A percentile compares a stretch with the other conserved stretches of the same genome.
Conservation (phyloP, 345 rosid genomes). For the Ricinus communis region DNA sequence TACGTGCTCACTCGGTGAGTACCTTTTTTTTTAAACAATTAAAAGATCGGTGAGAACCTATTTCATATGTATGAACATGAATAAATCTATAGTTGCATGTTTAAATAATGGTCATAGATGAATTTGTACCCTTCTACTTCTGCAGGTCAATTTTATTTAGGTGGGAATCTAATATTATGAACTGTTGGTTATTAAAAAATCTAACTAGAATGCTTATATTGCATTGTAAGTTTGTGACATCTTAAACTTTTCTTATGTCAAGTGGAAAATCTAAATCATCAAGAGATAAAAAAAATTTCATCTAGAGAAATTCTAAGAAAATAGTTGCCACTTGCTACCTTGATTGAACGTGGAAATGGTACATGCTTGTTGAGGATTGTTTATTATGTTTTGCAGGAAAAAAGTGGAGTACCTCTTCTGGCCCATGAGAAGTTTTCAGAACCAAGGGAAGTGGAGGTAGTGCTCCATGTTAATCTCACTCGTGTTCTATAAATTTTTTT, state of each 20-base stretch:
- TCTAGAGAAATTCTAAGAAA: neutral
- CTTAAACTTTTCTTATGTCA: neutral
- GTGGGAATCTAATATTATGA: neutral
- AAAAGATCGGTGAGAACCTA: slow-evolving; percentile 53
- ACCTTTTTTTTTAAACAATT: too few species aligned
- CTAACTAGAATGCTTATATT: neutral
- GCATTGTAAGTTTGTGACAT: neutral
- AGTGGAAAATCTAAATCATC: neutral
- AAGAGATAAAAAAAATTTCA: neutral
- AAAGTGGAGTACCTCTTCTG: slow-evolving; percentile 75
- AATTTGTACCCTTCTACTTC: neutral
- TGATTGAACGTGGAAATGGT: neutral
- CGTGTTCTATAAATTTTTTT: neutral
- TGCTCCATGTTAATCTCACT: slow-evolving; percentile 1
- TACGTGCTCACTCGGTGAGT: slow-evolving; percentile 77
- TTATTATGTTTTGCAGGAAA: slow-evolving; percentile 51
- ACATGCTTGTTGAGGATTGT: slow-evolving; percentile 6
- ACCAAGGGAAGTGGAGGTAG: slow-evolving; percentile 93
- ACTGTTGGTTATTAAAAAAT: neutral
- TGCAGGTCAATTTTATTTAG: neutral
- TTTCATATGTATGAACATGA: neutral
- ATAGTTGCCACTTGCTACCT: neutral
- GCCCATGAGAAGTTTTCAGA: slow-evolving; percentile 84
- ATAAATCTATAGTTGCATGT: neutral
- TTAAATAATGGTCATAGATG: neutral